phyloP scores from a whole-genome alignment of 805 yeast genomes.

The Kluyveromyces aestuarii region DNA sequence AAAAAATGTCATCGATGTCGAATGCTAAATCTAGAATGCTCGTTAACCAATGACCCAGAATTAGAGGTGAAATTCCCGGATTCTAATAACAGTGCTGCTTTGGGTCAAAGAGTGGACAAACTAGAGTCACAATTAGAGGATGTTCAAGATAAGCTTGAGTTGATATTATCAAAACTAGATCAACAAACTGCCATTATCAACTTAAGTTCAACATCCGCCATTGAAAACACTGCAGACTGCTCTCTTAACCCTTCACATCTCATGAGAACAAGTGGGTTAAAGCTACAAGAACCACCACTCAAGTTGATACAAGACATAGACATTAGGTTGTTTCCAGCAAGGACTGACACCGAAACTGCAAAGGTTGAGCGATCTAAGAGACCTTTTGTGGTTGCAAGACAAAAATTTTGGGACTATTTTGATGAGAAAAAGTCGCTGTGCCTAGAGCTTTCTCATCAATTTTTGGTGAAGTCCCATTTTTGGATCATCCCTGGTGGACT shows the following conservation, averaged over 20 bases:
- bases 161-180: constrained; percentile 8
- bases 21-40: constrained; percentile 39
- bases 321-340: constrained; percentile 30
- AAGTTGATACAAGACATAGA: constrained; percentile 32
- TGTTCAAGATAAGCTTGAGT: constrained; percentile 15
- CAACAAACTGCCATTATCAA: background rate
- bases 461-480: constrained; percentile 44
- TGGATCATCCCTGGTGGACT: constrained; percentile 59
- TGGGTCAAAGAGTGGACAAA: constrained; percentile 14
- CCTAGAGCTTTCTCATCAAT: constrained; percentile 37
- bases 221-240: background rate
- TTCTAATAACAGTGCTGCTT: constrained; percentile 6
- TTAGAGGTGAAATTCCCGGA: constrained; percentile 16
- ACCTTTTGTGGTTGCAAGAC: constrained; percentile 31
- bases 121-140: constrained; percentile 20
- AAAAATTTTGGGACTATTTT: constrained; percentile 40
- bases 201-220: background rate
- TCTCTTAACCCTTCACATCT: background rate
- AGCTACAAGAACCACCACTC: constrained; percentile 30
- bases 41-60: constrained; percentile 30
- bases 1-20: constrained; percentile 46
- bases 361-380: constrained; percentile 24
- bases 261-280: constrained; percentile 8
- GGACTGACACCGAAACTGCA: constrained; percentile 21
- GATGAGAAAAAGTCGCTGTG: constrained; percentile 35